These are phyloP conservation scores for Rubia occidens DNA, from an alignment of 305 asterid species.

Conservation along the genomic window DNA sequence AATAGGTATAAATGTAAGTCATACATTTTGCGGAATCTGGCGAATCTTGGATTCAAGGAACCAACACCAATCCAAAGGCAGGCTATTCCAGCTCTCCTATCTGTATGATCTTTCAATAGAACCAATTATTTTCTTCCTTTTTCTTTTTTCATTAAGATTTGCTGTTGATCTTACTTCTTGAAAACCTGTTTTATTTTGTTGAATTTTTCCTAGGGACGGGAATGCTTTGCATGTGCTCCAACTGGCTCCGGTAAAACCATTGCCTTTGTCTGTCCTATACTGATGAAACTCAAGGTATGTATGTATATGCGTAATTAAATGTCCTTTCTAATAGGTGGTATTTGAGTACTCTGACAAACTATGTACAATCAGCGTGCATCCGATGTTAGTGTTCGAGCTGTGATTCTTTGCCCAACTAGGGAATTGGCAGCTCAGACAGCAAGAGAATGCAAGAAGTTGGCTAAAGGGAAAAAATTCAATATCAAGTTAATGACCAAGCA, in stretches of 20 bases:
- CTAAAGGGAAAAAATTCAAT: slow-evolving; percentile 68
- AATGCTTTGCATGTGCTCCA: slow-evolving; percentile 91
- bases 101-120: slow-evolving; percentile 59
- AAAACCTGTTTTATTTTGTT: slow-evolving; percentile 10
- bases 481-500: slow-evolving; percentile 85
- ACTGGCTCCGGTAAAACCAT: slow-evolving; percentile 94
- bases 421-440: slow-evolving; percentile 97
- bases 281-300: slow-evolving; percentile 68
- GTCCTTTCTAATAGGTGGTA: not conserved
- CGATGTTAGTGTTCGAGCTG: slow-evolving; percentile 68
- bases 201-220: slow-evolving; percentile 57
- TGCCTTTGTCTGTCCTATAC: slow-evolving; percentile 76
- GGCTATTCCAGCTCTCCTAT: slow-evolving; percentile 80
- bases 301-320: not conserved
- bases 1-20: slow-evolving; percentile 60
- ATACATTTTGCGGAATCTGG: slow-evolving; percentile 54
- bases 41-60: slow-evolving; percentile 64
- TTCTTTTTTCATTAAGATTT: slow-evolving; percentile 9
- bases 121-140: slow-evolving; percentile 12
- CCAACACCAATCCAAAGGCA: slow-evolving; percentile 97
- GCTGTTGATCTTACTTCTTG: slow-evolving; percentile 1
- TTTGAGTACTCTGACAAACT: slow-evolving; percentile 22
- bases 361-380: slow-evolving; percentile 48
- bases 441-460: slow-evolving; percentile 80
- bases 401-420: slow-evolving; percentile 85